Percentiles rank a stretch among this genome's conserved stretches.
These are phyloP conservation scores for Ilex asprella DNA, from an alignment of 257 asterid genomes.

Conservation along the genomic window DNA sequence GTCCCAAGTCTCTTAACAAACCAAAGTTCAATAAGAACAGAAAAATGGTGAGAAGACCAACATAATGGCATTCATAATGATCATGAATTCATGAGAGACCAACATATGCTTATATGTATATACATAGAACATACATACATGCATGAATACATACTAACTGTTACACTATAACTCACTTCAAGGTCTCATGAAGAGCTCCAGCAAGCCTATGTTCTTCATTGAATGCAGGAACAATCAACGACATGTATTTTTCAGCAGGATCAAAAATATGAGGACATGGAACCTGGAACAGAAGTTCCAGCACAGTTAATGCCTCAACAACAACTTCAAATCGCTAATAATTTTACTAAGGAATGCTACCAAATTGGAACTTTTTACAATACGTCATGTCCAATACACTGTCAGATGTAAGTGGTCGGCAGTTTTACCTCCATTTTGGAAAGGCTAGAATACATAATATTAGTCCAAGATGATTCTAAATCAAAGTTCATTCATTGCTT, in stretches of 20 bases:
- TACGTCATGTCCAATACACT: too few species aligned
- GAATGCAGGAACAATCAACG: slow-evolving; percentile 84
- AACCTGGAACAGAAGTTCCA: slow-evolving; percentile 43
- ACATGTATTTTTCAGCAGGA: slow-evolving; percentile 77
- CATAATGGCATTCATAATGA: neutral
- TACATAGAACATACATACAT: too few species aligned
- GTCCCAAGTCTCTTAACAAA: too few species aligned
- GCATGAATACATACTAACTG: slow-evolving; percentile 1
- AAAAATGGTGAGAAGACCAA: too few species aligned
- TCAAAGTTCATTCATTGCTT: too few species aligned
- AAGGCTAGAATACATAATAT: too few species aligned
- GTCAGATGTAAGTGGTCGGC: too few species aligned
- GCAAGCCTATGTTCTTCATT: slow-evolving; percentile 91
- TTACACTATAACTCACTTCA: slow-evolving; percentile 42
- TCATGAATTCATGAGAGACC: neutral
- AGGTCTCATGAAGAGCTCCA: slow-evolving; percentile 79
- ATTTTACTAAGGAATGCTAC: too few species aligned
- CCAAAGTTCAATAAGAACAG: too few species aligned
- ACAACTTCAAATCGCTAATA: slow-evolving; percentile 1
- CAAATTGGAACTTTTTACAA: too few species aligned
- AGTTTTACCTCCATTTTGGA: too few species aligned
- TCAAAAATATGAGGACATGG: slow-evolving; percentile 61
- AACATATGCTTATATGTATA: slow-evolving; percentile 1
- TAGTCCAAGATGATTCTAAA: too few species aligned
- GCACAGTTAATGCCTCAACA: slow-evolving; percentile 9